Conservation (phyloP, 371 early-diverging fungal species). For the Dinochytrium kinnereticum region DNA sequence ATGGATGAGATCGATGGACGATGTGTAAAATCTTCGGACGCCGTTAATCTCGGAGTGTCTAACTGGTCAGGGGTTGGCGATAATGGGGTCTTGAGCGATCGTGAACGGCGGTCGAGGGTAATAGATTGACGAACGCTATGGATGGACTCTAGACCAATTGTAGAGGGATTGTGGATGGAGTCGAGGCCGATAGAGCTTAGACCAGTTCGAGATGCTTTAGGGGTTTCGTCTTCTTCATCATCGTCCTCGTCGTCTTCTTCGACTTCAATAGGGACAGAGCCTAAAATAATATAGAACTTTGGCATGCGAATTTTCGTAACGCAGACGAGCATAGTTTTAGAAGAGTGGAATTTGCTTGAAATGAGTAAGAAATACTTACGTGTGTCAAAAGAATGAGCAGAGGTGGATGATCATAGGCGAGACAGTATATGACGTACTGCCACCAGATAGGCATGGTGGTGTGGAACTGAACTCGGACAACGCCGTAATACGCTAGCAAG, state of each 20-base stretch:
- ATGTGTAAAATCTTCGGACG: too few species aligned
- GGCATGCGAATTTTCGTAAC: background rate
- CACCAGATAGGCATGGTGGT: background rate
- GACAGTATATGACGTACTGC: background rate
- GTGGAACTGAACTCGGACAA: constrained; percentile 1
- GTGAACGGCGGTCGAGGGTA: background rate
- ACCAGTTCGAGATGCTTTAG: too few species aligned
- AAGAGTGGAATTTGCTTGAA: background rate
- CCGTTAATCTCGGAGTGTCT: background rate
- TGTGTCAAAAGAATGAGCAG: background rate
- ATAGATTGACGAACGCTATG: background rate
- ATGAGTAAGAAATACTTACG: background rate
- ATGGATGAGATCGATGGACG: too few species aligned
- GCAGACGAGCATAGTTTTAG: background rate
- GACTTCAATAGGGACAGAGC: background rate
- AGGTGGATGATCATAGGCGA: background rate
- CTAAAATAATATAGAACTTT: background rate
- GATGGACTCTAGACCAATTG: background rate
- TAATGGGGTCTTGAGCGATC: background rate
- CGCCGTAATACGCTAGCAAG: background rate
- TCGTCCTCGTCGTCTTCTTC: background rate
- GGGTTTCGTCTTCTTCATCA: background rate
- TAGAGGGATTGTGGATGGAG: background rate
- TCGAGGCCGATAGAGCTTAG: too few species aligned
- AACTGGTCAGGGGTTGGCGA: background rate